These are phyloP conservation scores for Verticillium alfalfae DNA, from an alignment of 2,329 filamentous ascomycete genomes.

Conservation along the genomic window DNA sequence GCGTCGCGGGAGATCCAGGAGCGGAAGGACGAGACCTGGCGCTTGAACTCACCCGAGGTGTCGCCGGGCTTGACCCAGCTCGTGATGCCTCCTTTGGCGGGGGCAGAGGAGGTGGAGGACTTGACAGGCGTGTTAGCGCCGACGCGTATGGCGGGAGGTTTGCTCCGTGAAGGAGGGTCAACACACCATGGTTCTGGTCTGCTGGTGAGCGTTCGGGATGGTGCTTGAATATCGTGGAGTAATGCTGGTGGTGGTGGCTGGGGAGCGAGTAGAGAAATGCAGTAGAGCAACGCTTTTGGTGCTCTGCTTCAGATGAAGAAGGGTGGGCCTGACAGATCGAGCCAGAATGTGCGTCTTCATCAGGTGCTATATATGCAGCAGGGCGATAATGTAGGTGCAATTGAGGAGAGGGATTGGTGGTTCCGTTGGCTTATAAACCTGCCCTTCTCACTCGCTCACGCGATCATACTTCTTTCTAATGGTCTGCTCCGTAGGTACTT, in stretches of 20 bases:
- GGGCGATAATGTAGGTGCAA: not conserved
- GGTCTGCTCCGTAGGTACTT: no score
- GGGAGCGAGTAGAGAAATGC: not conserved
- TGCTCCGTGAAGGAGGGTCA: not conserved
- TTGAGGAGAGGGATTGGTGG: not conserved
- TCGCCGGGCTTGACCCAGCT: slow-evolving; percentile 78
- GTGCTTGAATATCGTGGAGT: not conserved
- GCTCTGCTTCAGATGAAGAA: not conserved
- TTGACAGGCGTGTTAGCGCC: not conserved
- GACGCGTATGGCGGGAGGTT: not conserved
- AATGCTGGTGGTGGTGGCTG: not conserved
- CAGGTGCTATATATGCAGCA: not conserved
- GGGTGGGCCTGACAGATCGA: not conserved
- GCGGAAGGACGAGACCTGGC: slow-evolving; percentile 77
- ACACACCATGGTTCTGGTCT: not conserved
- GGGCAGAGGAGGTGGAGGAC: slow-evolving; percentile 24
- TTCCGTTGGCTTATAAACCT: not conserved
- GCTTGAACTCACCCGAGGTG: slow-evolving; percentile 87
- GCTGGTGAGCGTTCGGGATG: not conserved
- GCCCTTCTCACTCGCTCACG: not conserved
- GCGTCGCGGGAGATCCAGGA: slow-evolving; percentile 69
- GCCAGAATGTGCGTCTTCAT: not conserved
- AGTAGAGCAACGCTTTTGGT: not conserved
- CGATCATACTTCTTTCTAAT: not conserved
- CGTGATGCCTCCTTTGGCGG: slow-evolving; percentile 47